Evolutionary conservation across 2,329 filamentous ascomycete genomes (phyloP), one percentile per base, ranked within the genome.

Genomic region (Corynespora cassiicola): DNA sequence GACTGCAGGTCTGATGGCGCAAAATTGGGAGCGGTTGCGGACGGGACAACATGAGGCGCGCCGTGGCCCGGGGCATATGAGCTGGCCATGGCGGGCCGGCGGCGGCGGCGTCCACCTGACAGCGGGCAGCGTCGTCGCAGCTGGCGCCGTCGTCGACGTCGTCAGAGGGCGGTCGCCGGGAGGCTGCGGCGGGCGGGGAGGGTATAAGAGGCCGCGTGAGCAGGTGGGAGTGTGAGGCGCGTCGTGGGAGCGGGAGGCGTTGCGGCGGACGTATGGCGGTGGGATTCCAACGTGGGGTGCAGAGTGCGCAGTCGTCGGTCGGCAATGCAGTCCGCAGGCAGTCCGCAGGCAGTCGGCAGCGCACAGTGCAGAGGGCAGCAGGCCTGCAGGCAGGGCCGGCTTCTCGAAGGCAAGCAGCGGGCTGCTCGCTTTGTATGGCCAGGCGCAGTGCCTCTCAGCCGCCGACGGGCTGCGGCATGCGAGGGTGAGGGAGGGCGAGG

Each of bases 31-130:
- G 42, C 35, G 39, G 44, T 26, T n/a, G 36, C 39, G 19, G 44
- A 39, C 43, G 51, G 35, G 35, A 42, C 22, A 33, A 35, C 36
- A 34, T 30, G 10, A 39, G 50, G 42, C 33, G 46, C 32, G 36
- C 41, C 28, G 36, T 45, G 42, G 20, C 20, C 31, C 23, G 38
- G 29, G 33, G 26, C 12, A 37, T 46, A 43, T 44, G 45, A 52
- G 54, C 56, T 59, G 52, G 54, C 54, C 58, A 64, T 64, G 14
- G 39, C 36, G 31, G 34, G 16, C 37, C n/a, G 22, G 16, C 8
- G 18, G 7, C 39, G 51, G 47, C 45, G 45, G 2, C 31, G 32
- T 39, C 37, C 41, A 40, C 42, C 44, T 25, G 33, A 40, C 42
- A 24, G 44, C 43, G 31, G n/a, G n/a, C n/a, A n/a, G n/a, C n/a